A percentile compares a stretch with the other conserved stretches of the same genome.
Conservation (phyloP, 2,329 filamentous ascomycete species). For the Passalora sequoiae region DNA sequence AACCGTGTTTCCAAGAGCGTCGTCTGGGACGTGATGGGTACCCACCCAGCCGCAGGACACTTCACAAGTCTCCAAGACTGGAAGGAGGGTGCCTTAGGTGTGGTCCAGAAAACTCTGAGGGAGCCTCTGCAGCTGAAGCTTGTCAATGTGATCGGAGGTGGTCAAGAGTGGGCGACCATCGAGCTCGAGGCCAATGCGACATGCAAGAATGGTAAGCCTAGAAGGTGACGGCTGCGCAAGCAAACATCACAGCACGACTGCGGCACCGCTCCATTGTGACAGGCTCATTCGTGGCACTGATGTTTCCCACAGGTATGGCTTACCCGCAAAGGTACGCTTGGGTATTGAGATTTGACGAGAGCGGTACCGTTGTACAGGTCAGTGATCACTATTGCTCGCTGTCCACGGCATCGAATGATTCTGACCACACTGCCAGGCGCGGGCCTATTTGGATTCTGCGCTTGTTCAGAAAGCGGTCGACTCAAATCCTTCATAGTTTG, state of each 20-base stretch:
- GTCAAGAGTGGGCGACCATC: slow-evolving; percentile 26
- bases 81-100: slow-evolving; percentile 26
- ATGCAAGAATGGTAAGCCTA: slow-evolving; percentile 27
- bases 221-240: too few species aligned
- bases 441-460: slow-evolving; percentile 26
- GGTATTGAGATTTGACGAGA: slow-evolving; percentile 26
- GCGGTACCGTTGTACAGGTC: slow-evolving; percentile 27
- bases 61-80: slow-evolving; percentile 21
- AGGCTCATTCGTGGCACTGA: background rate
- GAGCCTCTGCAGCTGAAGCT: slow-evolving; percentile 23
- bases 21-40: slow-evolving; percentile 29
- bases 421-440: slow-evolving; percentile 11
- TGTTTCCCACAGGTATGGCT: slow-evolving; percentile 15
- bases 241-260: too few species aligned
- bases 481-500: slow-evolving; percentile 11
- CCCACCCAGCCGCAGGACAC: slow-evolving; percentile 25
- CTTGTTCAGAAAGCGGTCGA: slow-evolving; percentile 26
- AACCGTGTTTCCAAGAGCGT: slow-evolving; percentile 25
- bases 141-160: slow-evolving; percentile 27
- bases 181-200: slow-evolving; percentile 27
- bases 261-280: too few species aligned
- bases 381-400: too few species aligned
- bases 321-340: slow-evolving; percentile 29
- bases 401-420: too few species aligned
- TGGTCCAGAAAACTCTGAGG: slow-evolving; percentile 21